Base-by-base conservation (phyloP, 441 rosid genomes). In the Kokia cookei region DNA sequence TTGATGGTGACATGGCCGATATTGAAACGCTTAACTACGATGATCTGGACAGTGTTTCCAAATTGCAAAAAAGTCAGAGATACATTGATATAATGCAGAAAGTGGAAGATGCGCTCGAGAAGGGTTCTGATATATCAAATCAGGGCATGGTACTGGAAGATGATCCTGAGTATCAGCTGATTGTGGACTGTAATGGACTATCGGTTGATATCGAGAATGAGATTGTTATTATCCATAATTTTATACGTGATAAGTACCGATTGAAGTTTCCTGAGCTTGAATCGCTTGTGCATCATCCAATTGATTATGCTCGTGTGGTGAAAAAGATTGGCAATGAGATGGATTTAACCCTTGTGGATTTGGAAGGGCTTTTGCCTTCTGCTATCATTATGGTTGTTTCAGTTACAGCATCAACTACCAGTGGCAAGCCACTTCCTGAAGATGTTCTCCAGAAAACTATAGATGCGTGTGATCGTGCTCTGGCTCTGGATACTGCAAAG, bases 141-240 rank as follows among this genome's bases (percentile, higher is more conserved):
- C 87, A 88, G 32, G 96, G 89, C 72, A 77, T 83, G 66, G 97
- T 90, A 13, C 75, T 93, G 73, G 98, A 91, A 87, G 97, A 93
- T 73, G 97, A 94, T 81, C 98, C 96, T 2, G 97, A 93, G 72
- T 94, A 91, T 77, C 94, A 89, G 84, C 87, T 94, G 47, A 94
- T 94, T 7, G 96, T 94, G 63, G 96, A 94, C n/a, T 93, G 97
- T 74, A 94, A 94, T 82, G 85, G 86, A 32, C 86, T 94, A 11
- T 94, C 95, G 0, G 97, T 92, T 7, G 98, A 94, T 54, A 90
- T 91, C 3, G 98, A 89, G 86, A 94, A 94, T 74, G 97, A 94
- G 78, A 91, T 94, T 26, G 75, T 85, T 43, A 93, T 94, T 13
- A 91, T 94, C 77, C 98, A 93, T 82, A 93, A 86, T 82, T 93